Base-by-base conservation (phyloP, 2,329 filamentous ascomycete genomes). In the Diaporthe batatas region DNA sequence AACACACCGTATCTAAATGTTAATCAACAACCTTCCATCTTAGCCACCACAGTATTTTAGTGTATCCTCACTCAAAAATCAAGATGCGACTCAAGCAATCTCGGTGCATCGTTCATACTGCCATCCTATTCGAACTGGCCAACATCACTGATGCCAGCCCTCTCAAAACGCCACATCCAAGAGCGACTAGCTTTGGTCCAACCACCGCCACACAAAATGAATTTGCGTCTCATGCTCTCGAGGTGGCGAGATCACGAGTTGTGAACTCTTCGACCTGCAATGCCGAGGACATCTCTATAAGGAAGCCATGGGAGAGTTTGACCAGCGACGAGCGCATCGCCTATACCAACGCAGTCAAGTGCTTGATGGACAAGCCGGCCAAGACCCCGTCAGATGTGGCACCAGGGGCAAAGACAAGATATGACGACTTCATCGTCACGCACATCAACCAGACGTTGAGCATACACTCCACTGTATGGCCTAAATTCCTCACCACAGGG, bases 341-440 rank as follows among this genome's bases (percentile, higher is more conserved):
- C 34, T 71, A 84, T 75, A 82, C 81, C 59, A 76, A 80, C 21
- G 82, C 84, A 3, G 78, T 84, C 29, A 76, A 80, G 7, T 85
- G 83, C 68, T 74, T 85, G 51, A 77, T 79, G 71, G 67, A 68
- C 1, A 73, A 79, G 71, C 81, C 82, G 6, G 72, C 82, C 2
- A 72, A 74, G 6, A 81, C 79, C 0, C 77, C 79, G 8, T 62
- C 77, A 12, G 68, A 74, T 16, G 76, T 80, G 49, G 81, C 79
- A 6, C 77, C 82, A 1, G 83, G 83, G 4, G 81, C 79, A 0
- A 79, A 76, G 29, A 67, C 59, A 4, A 44, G 70, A 23, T 68
- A 65, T 49, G 87, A 89, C 76, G 87, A 89, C 71, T 89, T 84
- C 47, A 80, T 87, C 7, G 85, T 83, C 4, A 81, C 82, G 0